A percentile compares a stretch with the other conserved stretches of the same genome.
phyloP scores from a whole-genome alignment of 108 stramenopile species.

The Cyclostephanos tholiformis region DNA sequence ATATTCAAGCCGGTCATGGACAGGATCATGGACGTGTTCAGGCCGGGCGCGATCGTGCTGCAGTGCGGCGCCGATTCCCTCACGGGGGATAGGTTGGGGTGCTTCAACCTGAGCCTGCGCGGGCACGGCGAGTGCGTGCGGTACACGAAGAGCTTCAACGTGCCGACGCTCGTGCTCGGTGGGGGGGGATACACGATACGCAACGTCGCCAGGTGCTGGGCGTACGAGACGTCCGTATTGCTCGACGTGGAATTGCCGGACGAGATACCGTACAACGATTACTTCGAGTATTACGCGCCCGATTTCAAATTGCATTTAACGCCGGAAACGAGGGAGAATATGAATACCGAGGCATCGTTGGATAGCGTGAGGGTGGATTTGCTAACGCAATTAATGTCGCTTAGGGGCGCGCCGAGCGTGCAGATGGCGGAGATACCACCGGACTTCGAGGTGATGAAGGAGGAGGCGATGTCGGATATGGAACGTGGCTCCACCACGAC shows the following conservation, averaged over 20 bases:
- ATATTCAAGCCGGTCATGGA: slow-evolving; percentile 96
- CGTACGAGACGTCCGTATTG: slow-evolving; percentile 94
- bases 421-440: slow-evolving; percentile 93
- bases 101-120: slow-evolving; percentile 96
- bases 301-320: slow-evolving; percentile 96
- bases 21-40: slow-evolving; percentile 97
- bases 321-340: slow-evolving; percentile 84
- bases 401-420: slow-evolving; percentile 92
- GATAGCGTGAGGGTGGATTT: slow-evolving; percentile 74
- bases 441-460: slow-evolving; percentile 61
- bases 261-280: slow-evolving; percentile 99
- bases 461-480: slow-evolving; percentile 46
- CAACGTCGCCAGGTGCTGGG: slow-evolving; percentile 98
- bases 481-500: slow-evolving; percentile 27
- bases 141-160: slow-evolving; percentile 89
- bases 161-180: slow-evolving; percentile 96
- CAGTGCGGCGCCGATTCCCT: slow-evolving; percentile 99
- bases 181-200: slow-evolving; percentile 99
- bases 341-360: slow-evolving; percentile 71
- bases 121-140: slow-evolving; percentile 93
- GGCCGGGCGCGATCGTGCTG: slow-evolving; percentile 96
- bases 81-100: slow-evolving; percentile 98
- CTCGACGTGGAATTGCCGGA: slow-evolving; percentile 79
- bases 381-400: slow-evolving; percentile 76
- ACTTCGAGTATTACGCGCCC: slow-evolving; percentile 99